A percentile compares a stretch with the other conserved stretches of the same genome.
Conservation (phyloP, 129 eudicot genomes). For the Apium graveolens region DNA sequence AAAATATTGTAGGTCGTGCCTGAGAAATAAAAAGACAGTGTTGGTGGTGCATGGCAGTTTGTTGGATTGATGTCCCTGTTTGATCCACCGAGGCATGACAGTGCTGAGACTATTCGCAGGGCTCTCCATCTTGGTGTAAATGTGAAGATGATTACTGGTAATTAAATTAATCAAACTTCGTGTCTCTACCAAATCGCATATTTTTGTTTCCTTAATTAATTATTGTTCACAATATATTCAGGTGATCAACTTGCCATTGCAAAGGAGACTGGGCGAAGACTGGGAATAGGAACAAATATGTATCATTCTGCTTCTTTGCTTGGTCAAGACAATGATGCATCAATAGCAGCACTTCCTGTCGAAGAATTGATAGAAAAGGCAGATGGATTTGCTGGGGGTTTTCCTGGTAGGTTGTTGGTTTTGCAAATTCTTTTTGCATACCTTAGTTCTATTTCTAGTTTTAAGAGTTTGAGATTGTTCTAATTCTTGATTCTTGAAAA, state of each 20-base stretch:
- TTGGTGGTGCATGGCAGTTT: conserved; percentile 83
- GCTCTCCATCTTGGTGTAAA: too few species aligned
- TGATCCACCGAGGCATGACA: too few species aligned
- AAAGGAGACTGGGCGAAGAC: conserved; percentile 74
- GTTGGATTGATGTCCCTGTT: too few species aligned
- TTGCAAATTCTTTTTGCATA: too few species aligned
- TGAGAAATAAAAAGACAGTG: conserved; percentile 60
- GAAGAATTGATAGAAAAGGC: conserved; percentile 85
- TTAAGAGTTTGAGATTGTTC: not conserved
- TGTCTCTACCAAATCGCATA: too few species aligned
- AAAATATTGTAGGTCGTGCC: conserved; percentile 57
- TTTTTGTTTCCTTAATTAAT: too few species aligned
- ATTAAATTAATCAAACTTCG: too few species aligned
- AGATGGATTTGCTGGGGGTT: conserved; percentile 80
- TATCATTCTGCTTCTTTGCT: conserved; percentile 70
- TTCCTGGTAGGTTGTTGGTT: conserved; percentile 49
- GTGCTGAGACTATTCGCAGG: too few species aligned
- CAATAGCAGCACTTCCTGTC: conserved; percentile 63
- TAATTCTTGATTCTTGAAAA: not conserved
- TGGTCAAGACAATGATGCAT: conserved; percentile 70
- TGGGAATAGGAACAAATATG: conserved; percentile 89
- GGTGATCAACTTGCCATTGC: conserved; percentile 89
- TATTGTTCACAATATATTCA: too few species aligned
- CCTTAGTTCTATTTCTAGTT: too few species aligned
- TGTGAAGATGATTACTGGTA: too few species aligned